Percentiles rank a stretch among this genome's conserved stretches.
These are phyloP conservation scores for Metarhizium sp. DNA, from an alignment of 2,329 filamentous ascomycete species.

Conservation along the genomic window DNA sequence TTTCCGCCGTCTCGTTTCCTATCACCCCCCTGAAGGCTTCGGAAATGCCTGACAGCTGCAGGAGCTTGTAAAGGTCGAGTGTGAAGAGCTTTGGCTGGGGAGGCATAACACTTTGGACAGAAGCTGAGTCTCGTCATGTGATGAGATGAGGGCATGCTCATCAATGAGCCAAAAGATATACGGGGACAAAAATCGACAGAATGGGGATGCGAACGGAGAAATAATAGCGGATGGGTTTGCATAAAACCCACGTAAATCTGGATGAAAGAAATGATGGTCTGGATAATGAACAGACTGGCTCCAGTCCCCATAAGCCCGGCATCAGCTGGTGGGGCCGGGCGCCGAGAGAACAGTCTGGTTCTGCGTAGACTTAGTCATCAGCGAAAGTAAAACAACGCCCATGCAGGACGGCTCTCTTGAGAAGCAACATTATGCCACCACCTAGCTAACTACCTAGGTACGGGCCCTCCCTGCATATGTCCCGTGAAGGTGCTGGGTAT, in stretches of 20 bases:
- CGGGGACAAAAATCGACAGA: neutral
- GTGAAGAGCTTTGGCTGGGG: neutral
- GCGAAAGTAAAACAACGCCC: too few relatives aligned
- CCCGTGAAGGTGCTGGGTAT: neutral
- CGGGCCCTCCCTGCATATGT: neutral
- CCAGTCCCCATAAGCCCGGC: too few relatives aligned
- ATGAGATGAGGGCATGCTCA: neutral
- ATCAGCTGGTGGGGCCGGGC: too few relatives aligned
- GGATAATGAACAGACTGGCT: too few relatives aligned
- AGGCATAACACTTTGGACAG: conserved; percentile 1
- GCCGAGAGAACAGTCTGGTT: too few relatives aligned
- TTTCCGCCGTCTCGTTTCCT: neutral
- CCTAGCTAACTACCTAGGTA: neutral
- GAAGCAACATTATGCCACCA: too few relatives aligned
- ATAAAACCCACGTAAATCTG: too few relatives aligned
- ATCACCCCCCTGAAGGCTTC: neutral
- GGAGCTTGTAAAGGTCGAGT: neutral
- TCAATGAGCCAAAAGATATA: neutral
- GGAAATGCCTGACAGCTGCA: too few relatives aligned
- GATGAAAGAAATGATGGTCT: too few relatives aligned
- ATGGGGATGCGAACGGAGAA: neutral
- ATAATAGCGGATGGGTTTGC: too few relatives aligned
- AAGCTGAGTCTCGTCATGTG: neutral
- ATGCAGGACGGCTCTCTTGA: too few relatives aligned
- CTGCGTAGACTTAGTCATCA: too few relatives aligned